Evolutionary conservation across 305 asterid genomes (phyloP).

Genomic region (Fraxinus sp.): DNA sequence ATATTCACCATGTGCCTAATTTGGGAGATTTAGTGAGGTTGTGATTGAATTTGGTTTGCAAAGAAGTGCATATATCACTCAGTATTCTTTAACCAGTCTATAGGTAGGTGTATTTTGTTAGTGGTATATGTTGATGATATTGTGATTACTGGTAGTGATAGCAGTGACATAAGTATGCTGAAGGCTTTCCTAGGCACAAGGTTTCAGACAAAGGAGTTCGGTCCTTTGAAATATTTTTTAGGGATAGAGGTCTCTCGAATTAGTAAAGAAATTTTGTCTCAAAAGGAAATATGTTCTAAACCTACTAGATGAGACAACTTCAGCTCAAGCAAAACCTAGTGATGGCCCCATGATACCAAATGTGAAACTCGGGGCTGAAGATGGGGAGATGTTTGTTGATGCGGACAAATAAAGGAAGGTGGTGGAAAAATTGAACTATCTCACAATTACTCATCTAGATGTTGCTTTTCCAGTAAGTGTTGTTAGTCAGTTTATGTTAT

Average conservation of each 20-base stretch:
- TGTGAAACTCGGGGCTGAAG: not conserved
- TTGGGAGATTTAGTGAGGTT: not conserved
- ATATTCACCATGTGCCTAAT: not conserved
- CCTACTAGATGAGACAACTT: not conserved
- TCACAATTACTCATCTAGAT: not conserved
- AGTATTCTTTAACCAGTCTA: not conserved
- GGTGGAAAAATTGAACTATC: not conserved
- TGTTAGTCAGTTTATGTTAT: not conserved
- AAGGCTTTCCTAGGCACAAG: not conserved
- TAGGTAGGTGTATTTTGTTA: not conserved
- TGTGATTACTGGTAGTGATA: not conserved
- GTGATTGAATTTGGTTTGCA: not conserved
- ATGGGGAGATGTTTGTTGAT: not conserved
- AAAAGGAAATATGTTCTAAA: not conserved
- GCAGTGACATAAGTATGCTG: not conserved
- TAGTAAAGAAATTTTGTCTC: not conserved
- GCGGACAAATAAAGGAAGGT: not conserved
- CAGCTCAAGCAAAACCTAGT: not conserved
- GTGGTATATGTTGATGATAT: not conserved
- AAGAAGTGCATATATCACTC: not conserved
- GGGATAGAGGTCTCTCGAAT: not conserved
- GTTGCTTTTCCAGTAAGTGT: not conserved
- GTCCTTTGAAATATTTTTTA: not conserved
- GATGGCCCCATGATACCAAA: not conserved
- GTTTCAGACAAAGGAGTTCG: not conserved